Conservation (phyloP, 2,329 filamentous ascomycete species). For the Aspergillus sclerotialis region DNA sequence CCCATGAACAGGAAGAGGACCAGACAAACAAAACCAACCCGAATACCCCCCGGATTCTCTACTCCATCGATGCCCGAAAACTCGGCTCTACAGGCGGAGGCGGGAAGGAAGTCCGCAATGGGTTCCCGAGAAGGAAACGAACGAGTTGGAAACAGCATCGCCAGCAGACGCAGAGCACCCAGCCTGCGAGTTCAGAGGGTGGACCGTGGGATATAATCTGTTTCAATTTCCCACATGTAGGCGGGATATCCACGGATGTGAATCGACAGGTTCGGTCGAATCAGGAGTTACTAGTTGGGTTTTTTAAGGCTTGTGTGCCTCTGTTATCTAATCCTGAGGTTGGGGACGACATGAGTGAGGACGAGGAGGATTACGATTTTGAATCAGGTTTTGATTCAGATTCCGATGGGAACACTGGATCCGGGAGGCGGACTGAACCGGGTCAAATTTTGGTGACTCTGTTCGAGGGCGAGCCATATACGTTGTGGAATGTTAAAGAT, state of each 20-base stretch:
- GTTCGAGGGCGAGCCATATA: slow-evolving; percentile 92
- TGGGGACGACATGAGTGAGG: slow-evolving; percentile 14
- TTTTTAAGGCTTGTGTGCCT: slow-evolving; percentile 40
- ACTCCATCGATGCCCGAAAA: slow-evolving; percentile 39
- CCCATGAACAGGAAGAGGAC: neutral
- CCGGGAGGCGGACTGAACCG: slow-evolving; percentile 20
- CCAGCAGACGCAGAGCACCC: slow-evolving; percentile 6
- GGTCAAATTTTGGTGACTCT: slow-evolving; percentile 70
- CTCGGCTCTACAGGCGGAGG: slow-evolving; percentile 28
- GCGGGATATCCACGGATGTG: slow-evolving; percentile 84
- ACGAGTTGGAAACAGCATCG: slow-evolving; percentile 22
- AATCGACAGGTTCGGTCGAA: slow-evolving; percentile 92
- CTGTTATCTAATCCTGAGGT: slow-evolving; percentile 29
- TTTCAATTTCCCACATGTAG: slow-evolving; percentile 97
- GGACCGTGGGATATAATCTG: slow-evolving; percentile 66
- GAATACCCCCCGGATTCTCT: slow-evolving; percentile 26
- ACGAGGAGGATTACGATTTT: slow-evolving; percentile 18
- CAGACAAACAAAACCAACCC: slow-evolving; percentile 3
- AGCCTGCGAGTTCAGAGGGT: slow-evolving; percentile 6
- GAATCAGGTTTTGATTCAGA: slow-evolving; percentile 14
- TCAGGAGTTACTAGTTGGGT: slow-evolving; percentile 52
- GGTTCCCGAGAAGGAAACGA: slow-evolving; percentile 23
- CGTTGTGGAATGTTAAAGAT: slow-evolving; percentile 89
- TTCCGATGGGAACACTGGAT: slow-evolving; percentile 12
- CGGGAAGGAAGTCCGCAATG: slow-evolving; percentile 39